Evolutionary conservation across 2,329 filamentous ascomycete genomes (phyloP), one percentile per base, ranked within the genome.

Genomic region (Ilyonectria destructans): DNA sequence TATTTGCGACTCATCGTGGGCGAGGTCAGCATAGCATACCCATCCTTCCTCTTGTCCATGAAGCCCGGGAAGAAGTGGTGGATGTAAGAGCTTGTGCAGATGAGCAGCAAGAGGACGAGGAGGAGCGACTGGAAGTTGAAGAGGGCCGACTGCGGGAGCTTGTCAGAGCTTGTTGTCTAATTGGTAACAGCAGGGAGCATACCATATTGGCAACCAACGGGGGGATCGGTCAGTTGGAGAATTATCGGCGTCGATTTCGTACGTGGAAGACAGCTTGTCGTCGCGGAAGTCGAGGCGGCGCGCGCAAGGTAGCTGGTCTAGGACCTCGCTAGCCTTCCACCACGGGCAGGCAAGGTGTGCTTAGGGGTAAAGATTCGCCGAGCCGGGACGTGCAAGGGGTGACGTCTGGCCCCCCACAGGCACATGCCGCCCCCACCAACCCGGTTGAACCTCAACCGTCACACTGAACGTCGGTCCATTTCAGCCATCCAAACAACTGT

Each of bases 91-190:
- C 93, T 95, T 65, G 96, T 98, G 88, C 96, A 99, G 79, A 98
- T 97, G 75, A 97, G 90, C 75, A 99, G 92, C 58, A 99, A 91
- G 77, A 99, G 91, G 74, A 98, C 96, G 77, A 98, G 90, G 76
- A 99, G 90, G 75, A 98, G 92, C 67, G 95, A 97, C 83, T 98
- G 95, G 86, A 99, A 98, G 85, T 98, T 98, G 91, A 99, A 98
- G 78, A 99, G 92, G 62, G 96, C 96, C 67, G 96, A 93, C 96
- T 98, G 78, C 31, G 29, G 21, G 17, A 29, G 37, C 17, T 35
- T 40, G 67, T 75, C 66, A 75, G 70, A 56, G 45, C 33, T 65
- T 37, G 55, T 31, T 23, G 60, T 37, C 40, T 45, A 21, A 17
- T 51, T 17, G 31, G 4, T 23, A 19, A 51, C 37, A 61, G 49